A percentile compares a stretch with the other conserved stretches of the same genome.
These are phyloP conservation scores for Linnemannia schmuckeri DNA, from an alignment of 192 early-diverging fungal genomes.

Conservation along the genomic window DNA sequence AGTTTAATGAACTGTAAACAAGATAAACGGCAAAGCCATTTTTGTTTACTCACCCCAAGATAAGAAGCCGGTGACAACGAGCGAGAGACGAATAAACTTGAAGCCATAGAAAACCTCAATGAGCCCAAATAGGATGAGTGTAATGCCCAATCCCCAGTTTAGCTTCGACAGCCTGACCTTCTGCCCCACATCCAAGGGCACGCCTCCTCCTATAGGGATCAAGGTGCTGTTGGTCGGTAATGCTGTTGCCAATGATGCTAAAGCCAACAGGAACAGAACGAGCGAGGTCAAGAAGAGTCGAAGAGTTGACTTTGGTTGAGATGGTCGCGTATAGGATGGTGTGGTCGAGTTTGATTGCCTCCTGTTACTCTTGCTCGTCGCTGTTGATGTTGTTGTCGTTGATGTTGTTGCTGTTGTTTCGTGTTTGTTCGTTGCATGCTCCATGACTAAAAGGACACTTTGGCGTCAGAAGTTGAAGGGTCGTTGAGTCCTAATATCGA, in stretches of 20 bases:
- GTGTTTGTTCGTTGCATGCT: background rate
- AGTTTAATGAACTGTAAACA: background rate
- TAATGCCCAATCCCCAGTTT: slow-evolving; percentile 28
- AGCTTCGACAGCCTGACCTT: slow-evolving; percentile 9
- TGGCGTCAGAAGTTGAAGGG: background rate
- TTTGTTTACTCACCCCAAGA: slow-evolving; percentile 30
- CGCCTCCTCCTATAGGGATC: slow-evolving; percentile 10
- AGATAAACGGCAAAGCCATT: background rate
- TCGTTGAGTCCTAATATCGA: background rate
- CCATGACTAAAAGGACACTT: background rate
- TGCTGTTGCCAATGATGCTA: background rate
- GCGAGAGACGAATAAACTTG: slow-evolving; percentile 42
- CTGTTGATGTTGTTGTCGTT: background rate
- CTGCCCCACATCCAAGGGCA: slow-evolving; percentile 36
- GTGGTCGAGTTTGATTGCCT: no score
- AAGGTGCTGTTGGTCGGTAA: slow-evolving; percentile 27
- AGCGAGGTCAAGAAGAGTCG: slow-evolving; percentile 1
- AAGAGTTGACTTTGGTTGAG: background rate
- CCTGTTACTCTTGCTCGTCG: background rate
- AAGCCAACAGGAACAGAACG: slow-evolving; percentile 8
- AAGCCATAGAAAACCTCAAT: slow-evolving; percentile 50
- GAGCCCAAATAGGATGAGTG: slow-evolving; percentile 36
- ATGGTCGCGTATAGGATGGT: background rate
- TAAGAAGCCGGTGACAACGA: slow-evolving; percentile 42
- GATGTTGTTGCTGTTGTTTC: background rate